Percentiles rank a stretch among this genome's conserved stretches.
Evolutionary conservation across 306 rosid genomes (phyloP).

Genomic region (Fagus crenata): DNA sequence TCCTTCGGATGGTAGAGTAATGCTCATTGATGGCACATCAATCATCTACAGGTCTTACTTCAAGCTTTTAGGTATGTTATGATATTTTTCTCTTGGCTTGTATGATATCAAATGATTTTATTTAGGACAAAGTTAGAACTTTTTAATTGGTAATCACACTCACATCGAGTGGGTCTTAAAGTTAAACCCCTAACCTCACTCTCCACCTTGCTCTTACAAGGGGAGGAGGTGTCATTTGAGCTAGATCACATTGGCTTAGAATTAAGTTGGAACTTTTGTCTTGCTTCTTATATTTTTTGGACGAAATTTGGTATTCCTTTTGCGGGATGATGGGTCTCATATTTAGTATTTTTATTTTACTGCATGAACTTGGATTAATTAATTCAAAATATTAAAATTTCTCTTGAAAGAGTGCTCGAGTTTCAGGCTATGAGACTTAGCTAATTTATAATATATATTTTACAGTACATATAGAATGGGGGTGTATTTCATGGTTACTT

Average conservation of each 20-base stretch:
- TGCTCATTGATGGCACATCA: conserved; percentile 91
- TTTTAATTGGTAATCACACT: not conserved
- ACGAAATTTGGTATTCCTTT: not conserved
- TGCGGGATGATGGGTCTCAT: not conserved
- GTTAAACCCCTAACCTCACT: no score
- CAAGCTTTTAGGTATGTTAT: conserved; percentile 73
- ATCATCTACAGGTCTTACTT: conserved; percentile 80
- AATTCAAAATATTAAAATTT: not conserved
- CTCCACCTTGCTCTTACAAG: no score
- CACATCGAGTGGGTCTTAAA: not conserved
- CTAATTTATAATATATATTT: no score
- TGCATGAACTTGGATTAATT: not conserved
- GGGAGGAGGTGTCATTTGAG: no score
- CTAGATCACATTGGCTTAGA: not conserved
- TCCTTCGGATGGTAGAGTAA: conserved; percentile 69
- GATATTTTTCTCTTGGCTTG: not conserved
- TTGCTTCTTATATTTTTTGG: not conserved
- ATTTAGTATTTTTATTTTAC: not conserved
- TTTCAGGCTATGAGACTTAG: not conserved
- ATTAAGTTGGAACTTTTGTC: not conserved
- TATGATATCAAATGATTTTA: not conserved
- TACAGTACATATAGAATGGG: no score
- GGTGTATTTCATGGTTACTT: no score
- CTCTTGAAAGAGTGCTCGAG: not conserved
- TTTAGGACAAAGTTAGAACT: not conserved